Percentiles rank a stretch among this genome's conserved stretches.
These are phyloP conservation scores for Suhomyces panamericanus DNA, from an alignment of 1,139 yeast species.

Conservation along the genomic window DNA sequence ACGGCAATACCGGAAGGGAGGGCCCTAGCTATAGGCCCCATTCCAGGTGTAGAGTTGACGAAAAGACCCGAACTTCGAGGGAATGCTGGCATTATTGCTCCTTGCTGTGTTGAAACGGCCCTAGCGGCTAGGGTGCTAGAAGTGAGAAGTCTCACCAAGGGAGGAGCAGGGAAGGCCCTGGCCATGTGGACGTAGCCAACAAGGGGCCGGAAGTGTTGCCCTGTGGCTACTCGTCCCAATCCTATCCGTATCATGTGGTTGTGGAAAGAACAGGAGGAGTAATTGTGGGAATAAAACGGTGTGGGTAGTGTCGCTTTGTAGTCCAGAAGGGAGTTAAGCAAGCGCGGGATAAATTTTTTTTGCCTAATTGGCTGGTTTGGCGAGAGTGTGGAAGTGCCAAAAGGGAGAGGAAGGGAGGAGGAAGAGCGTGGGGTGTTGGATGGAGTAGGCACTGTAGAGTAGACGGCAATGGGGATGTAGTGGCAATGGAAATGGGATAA, in stretches of 20 bases:
- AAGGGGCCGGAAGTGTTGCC: background rate
- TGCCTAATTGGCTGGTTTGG: slow-evolving; percentile 6
- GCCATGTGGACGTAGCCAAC: background rate
- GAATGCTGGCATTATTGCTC: background rate
- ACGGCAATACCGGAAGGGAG: background rate
- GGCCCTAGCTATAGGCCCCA: background rate
- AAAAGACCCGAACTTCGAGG: background rate
- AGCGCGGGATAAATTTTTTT: slow-evolving; percentile 2
- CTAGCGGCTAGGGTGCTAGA: background rate
- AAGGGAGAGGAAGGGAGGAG: background rate
- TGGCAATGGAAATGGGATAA: too few species aligned
- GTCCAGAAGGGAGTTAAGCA: background rate
- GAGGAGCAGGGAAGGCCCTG: background rate
- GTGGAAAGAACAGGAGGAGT: background rate
- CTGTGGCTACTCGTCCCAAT: background rate
- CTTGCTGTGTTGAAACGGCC: background rate
- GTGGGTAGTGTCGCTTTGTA: background rate
- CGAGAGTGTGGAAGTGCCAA: background rate
- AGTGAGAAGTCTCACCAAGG: background rate
- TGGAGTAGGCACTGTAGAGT: too few species aligned
- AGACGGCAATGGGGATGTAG: background rate
- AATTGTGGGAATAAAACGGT: background rate
- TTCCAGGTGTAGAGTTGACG: background rate
- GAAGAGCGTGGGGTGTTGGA: too few species aligned
- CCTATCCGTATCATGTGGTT: background rate